phyloP scores from a whole-genome alignment of 2,329 filamentous ascomycete species.

The Trichophyton mentagrophytes region DNA sequence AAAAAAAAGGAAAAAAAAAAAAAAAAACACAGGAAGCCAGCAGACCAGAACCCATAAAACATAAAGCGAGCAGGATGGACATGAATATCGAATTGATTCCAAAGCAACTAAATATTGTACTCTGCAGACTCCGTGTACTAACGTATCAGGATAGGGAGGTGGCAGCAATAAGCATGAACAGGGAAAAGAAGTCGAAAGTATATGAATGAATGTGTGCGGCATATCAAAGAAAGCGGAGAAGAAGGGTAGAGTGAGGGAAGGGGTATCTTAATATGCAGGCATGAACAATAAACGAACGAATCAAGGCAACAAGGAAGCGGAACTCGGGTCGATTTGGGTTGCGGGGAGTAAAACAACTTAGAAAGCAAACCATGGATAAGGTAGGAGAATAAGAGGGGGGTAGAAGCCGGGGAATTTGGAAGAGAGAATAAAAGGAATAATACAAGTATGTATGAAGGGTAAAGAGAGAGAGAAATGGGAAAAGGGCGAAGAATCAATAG shows the following conservation, averaged over 20 bases:
- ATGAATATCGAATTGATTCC: background rate
- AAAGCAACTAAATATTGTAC: constrained; percentile 1
- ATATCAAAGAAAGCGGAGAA: background rate
- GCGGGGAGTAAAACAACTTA: background rate
- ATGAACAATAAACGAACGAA: background rate
- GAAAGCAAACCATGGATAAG: background rate
- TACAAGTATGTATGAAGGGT: background rate
- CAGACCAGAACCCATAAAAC: background rate
- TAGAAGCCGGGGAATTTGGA: background rate
- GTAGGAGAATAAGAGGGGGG: too few species aligned
- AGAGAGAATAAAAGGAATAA: background rate
- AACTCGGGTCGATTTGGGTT: background rate
- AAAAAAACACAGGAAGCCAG: background rate
- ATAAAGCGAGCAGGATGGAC: background rate
- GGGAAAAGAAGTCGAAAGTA: background rate
- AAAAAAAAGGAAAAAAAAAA: too few species aligned
- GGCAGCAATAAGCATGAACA: constrained; percentile 1
- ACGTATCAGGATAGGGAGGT: background rate
- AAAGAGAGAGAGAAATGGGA: background rate
- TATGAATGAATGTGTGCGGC: constrained; percentile 16
- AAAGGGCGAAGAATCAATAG: background rate
- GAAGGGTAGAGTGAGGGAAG: background rate
- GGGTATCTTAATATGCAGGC: constrained; percentile 1
- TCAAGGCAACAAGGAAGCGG: background rate
- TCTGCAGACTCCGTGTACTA: background rate